Base-by-base conservation (phyloP, 257 asterid genomes). In the Scutellaria galericulata region DNA sequence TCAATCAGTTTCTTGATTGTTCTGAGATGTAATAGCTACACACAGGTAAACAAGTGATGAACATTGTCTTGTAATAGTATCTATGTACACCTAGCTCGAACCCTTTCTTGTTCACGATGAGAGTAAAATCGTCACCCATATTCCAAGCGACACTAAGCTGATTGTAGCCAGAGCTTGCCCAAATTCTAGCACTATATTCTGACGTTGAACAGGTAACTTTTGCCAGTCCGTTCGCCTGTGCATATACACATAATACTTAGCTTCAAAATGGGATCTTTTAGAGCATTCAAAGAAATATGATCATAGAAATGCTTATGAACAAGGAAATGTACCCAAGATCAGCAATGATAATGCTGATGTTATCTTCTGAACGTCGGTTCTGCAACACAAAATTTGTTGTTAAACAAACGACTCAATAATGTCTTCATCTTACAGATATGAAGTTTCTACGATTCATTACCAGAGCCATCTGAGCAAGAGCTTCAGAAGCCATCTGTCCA, bases 181-280 rank as follows among this genome's bases (percentile, higher is more conserved):
- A n/a, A 88, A 53, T 83, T 91, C 97, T 2, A 73, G 56, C 57
- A 79, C 82, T 9, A 86, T 9, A 75, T 89, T 88, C 12, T 87
- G 89, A 81, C 83, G 58, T 78, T 81, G 80, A 74, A 63, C 71
- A 1, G 83, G 87, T 78, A 88, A 56, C 71, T 67, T 87, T 57
- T 65, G 70, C 99, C 99, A 94, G 60, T 94, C 98, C 1, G 96
- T 88, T 62, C 85, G 83, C 85, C 99, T 93, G 83, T 8, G 46
- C 35, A 68, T 22, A 56, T 42, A 24, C 9, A 3, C 20, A 18
- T 7, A 62, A 44, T 10, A 9, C 42, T 11, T 10, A 27, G 15
- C 53, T 11, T 45, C 37, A 31, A 31, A 31, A 31, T 3, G 37
- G 37, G 37, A 31, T 2, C 37, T 31, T 31, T 31, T 31, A 31